phyloP scores from a whole-genome alignment of 768 basidiomycete species.

The Mycena metata region DNA sequence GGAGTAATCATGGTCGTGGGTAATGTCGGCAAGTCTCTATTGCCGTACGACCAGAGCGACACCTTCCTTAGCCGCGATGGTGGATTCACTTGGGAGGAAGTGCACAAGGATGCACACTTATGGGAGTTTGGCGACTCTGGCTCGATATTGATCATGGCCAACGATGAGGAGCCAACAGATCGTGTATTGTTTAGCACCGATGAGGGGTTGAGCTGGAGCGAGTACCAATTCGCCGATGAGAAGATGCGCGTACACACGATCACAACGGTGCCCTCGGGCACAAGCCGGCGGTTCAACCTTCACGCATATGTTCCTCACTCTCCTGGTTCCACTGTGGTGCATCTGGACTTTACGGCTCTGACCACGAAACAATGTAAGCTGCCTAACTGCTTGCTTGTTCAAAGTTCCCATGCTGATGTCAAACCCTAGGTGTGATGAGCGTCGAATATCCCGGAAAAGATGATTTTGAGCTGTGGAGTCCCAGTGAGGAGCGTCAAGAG shows the following conservation, averaged over 20 bases:
- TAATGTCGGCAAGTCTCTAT: conserved; percentile 89
- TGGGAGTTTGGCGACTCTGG: conserved; percentile 99
- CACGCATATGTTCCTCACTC: conserved; percentile 72
- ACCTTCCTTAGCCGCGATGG: conserved; percentile 97
- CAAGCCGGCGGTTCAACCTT: conserved; percentile 90
- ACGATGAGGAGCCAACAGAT: conserved; percentile 94
- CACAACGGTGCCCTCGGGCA: conserved; percentile 90
- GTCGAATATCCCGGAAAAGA: conserved; percentile 81
- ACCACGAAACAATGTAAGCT: conserved; percentile 80
- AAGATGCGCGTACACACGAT: conserved; percentile 81
- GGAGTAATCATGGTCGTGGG: conserved; percentile 98
- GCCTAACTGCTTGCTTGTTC: conserved; percentile 2
- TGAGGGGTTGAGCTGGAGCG: conserved; percentile 89
- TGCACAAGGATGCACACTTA: conserved; percentile 96
- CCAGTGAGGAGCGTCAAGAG: conserved; percentile 86
- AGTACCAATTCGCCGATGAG: conserved; percentile 85
- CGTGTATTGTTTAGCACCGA: conserved; percentile 90
- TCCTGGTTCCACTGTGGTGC: conserved; percentile 72
- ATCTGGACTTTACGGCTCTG: conserved; percentile 89
- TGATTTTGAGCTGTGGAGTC: conserved; percentile 98
- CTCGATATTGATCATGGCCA: conserved; percentile 91
- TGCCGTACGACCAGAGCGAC: conserved; percentile 86
- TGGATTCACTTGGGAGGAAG: conserved; percentile 97
- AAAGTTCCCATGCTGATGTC: conserved; percentile 56
- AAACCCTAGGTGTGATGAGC: conserved; percentile 71